Conservation (phyloP, 176 grass and related monocot species). For the Pontederia crassipes region DNA sequence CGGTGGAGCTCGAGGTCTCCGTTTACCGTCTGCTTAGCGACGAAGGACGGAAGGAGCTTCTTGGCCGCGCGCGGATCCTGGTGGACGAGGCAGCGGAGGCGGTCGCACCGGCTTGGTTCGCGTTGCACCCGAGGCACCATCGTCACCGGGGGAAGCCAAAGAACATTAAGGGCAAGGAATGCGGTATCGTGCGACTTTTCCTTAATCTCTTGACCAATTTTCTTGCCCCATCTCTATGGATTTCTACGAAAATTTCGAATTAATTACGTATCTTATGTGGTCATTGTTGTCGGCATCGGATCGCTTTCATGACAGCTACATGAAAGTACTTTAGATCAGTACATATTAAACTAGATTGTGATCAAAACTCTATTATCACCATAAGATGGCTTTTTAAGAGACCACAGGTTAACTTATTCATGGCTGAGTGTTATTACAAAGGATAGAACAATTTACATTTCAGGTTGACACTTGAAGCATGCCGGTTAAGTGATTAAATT, state of each 20-base stretch:
- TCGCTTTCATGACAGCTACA: no score
- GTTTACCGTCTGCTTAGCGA: constrained; percentile 33
- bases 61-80: constrained; percentile 40
- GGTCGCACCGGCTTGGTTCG: constrained; percentile 47
- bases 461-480: no score
- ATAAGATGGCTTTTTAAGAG: no score
- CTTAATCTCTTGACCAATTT: not conserved
- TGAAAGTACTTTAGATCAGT: not conserved
- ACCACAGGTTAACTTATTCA: no score
- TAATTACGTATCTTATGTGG: not conserved
- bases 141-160: not conserved
- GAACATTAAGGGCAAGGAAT: constrained; percentile 18
- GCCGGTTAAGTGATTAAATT: no score
- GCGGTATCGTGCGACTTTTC: constrained; percentile 27
- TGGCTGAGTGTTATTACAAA: no score
- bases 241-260: not conserved
- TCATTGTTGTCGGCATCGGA: no score
- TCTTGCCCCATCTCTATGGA: not conserved
- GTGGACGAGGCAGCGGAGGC: constrained; percentile 8
- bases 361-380: no score
- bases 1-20: constrained; percentile 24
- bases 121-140: constrained; percentile 44
- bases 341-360: not conserved
- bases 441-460: no score
- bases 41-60: constrained; percentile 33